These are phyloP conservation scores for Sphaerobolus stellatus DNA, from an alignment of 1,284 basidiomycete species.

Conservation along the genomic window DNA sequence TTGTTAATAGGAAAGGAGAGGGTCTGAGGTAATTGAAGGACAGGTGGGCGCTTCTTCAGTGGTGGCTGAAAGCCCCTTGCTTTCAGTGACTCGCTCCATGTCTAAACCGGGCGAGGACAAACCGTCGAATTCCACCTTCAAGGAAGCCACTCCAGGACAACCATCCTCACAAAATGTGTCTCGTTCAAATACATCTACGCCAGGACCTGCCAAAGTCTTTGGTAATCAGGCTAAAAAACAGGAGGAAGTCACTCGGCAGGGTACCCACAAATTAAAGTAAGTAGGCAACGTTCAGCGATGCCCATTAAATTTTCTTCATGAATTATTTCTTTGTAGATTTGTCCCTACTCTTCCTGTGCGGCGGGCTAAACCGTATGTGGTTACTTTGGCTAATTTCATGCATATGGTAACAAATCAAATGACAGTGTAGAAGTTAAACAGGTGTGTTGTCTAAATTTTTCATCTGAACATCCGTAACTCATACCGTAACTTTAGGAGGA, in stretches of 20 bases:
- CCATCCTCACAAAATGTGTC: neutral
- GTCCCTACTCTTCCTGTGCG: slow-evolving; percentile 69
- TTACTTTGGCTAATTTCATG: slow-evolving; percentile 18
- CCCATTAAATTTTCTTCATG: neutral
- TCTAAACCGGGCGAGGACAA: too few species aligned
- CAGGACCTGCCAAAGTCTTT: slow-evolving; percentile 50
- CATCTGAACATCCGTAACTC: neutral
- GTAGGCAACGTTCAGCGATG: neutral
- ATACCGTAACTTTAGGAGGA: slow-evolving; percentile 48
- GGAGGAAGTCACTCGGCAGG: slow-evolving; percentile 65
- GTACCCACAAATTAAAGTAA: slow-evolving; percentile 65
- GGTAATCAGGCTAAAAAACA: slow-evolving; percentile 71
- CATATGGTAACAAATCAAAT: slow-evolving; percentile 7
- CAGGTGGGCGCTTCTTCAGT: too few species aligned
- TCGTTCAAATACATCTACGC: neutral
- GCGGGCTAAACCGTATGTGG: slow-evolving; percentile 72
- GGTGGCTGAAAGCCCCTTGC: too few species aligned
- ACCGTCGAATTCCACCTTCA: too few species aligned
- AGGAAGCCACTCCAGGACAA: too few species aligned
- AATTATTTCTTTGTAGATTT: slow-evolving; percentile 36
- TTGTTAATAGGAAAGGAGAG: too few species aligned
- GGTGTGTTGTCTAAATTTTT: slow-evolving; percentile 28
- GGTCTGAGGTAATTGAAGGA: too few species aligned
- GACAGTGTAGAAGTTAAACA: slow-evolving; percentile 39
- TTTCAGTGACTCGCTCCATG: too few species aligned